These are phyloP conservation scores for Karstenula rhodostoma DNA, from an alignment of 2,329 filamentous ascomycete species.

Conservation along the genomic window DNA sequence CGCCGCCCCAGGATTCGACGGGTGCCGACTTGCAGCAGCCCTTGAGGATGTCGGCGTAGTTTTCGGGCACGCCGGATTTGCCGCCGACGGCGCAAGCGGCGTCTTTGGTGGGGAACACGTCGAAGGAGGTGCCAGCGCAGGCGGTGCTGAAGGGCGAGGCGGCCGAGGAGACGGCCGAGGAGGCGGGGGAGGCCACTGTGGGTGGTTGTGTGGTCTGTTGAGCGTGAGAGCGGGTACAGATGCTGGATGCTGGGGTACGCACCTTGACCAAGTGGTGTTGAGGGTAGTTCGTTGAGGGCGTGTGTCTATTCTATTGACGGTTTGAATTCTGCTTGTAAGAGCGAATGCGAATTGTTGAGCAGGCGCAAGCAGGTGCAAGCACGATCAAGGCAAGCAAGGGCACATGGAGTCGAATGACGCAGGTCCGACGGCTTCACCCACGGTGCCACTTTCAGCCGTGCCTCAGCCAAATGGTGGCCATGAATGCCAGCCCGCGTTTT, in stretches of 20 bases:
- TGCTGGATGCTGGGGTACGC: not conserved
- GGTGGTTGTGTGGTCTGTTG: slow-evolving; percentile 9
- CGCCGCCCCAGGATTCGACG: slow-evolving; percentile 38
- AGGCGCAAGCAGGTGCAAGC: not conserved
- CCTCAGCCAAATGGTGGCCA: slow-evolving; percentile 15
- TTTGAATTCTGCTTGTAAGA: not conserved
- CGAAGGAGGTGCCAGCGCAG: slow-evolving; percentile 36
- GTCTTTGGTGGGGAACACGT: slow-evolving; percentile 37
- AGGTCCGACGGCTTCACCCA: slow-evolving; percentile 15
- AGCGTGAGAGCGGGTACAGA: not conserved
- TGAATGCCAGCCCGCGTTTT: slow-evolving; percentile 23
- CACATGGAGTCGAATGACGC: slow-evolving; percentile 10
- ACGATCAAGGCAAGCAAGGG: slow-evolving; percentile 6
- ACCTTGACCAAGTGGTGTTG: slow-evolving; percentile 2
- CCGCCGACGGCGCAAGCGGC: slow-evolving; percentile 39
- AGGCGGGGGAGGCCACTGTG: slow-evolving; percentile 28
- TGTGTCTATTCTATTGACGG: not conserved
- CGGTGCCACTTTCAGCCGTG: slow-evolving; percentile 7
- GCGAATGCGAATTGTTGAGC: not conserved
- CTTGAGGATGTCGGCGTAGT: slow-evolving; percentile 33
- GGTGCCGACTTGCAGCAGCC: slow-evolving; percentile 44
- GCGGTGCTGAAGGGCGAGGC: slow-evolving; percentile 24
- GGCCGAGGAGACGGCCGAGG: slow-evolving; percentile 1
- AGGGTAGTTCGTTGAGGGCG: slow-evolving; percentile 7
- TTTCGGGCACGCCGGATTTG: slow-evolving; percentile 32